Evolutionary conservation across 1,284 basidiomycete genomes (phyloP), one percentile per base, ranked within the genome.

Genomic region (Microbotryum violaceum): DNA sequence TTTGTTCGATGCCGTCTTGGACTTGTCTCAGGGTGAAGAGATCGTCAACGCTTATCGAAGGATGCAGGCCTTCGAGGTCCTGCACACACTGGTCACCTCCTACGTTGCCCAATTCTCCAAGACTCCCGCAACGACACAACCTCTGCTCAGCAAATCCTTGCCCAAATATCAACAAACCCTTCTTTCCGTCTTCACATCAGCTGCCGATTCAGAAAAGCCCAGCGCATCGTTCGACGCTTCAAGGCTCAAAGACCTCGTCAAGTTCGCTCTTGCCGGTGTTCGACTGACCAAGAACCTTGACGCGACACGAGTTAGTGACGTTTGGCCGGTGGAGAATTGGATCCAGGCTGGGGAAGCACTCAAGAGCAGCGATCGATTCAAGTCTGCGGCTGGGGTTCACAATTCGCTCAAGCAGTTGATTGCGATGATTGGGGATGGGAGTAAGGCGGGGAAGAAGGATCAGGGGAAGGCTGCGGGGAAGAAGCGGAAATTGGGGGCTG

Each of bases 231-330:
- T 88, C 59, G 87, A 83, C 31, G 79, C 86, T 1, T 75, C 82
- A 9, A 85, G 91, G 61, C 74, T 88, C 71, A 94, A 91, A 75
- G 88, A 91, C 33, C 75, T 91, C 18, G 76, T 90, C 64, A 93
- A 91, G 74, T 78, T 89, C 56, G 84, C 79, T 0, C 77, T 90
- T 8, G 75, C 82, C 23, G 82, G 83, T 44, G 79, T 84, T 14
- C 83, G 90, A 56, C 83, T 86, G 62, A 83, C 84, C 52, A 82
- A 56, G n/a, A 56, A 62, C 49, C 33, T 54, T 44, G 51, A 60
- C 20, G 49, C 54, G n/a, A 25, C 52, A 6, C 45, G 37, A 23
- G 61, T 33, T 25, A 33, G 14, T 10, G 27, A 20, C 25, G 29
- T 44, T 4, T 56, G 54, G 54, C 27, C 29, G 37, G 21, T 31